Percentiles rank a stretch among this genome's conserved stretches.
Evolutionary conservation across 192 early-diverging fungal species (phyloP).

Genomic region (Coemansia sp.): DNA sequence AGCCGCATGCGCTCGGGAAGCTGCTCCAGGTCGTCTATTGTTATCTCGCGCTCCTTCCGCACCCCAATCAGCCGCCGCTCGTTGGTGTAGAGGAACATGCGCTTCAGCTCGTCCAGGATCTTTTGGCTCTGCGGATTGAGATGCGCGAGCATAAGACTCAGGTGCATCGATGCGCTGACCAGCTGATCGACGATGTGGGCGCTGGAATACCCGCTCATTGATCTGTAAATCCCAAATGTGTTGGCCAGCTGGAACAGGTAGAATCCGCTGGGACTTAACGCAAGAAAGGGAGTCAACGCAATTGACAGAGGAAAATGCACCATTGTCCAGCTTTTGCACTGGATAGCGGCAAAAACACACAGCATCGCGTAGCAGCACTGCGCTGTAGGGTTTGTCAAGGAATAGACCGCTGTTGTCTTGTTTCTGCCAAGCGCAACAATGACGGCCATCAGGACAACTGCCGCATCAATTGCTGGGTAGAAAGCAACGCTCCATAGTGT

Average conservation of each 20-base stretch:
- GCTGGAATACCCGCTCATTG: constrained; percentile 1
- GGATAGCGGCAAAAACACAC: constrained; percentile 2
- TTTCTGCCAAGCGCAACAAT: background rate
- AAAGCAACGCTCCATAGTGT: background rate
- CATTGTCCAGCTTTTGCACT: constrained; percentile 3
- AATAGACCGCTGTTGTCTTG: background rate
- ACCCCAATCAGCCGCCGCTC: constrained; percentile 28
- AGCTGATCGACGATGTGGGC: background rate
- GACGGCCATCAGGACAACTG: background rate
- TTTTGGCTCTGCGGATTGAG: constrained; percentile 20
- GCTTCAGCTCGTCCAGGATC: background rate
- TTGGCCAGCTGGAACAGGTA: constrained; percentile 20
- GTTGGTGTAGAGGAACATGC: constrained; percentile 13
- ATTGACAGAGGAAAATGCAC: constrained; percentile 6
- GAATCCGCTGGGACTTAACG: background rate
- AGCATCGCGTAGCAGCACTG: constrained; percentile 12
- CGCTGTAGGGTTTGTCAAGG: background rate
- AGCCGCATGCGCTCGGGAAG: constrained; percentile 30
- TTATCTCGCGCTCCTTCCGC: constrained; percentile 21
- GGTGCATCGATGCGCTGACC: background rate
- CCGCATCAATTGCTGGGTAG: background rate
- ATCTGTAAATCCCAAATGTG: constrained; percentile 19
- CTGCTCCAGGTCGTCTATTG: constrained; percentile 21
- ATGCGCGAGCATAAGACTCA: constrained; percentile 9
- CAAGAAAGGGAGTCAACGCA: constrained; percentile 6